Percentiles rank a stretch among this genome's conserved stretches.
phyloP scores from a whole-genome alignment of 192 early-diverging fungal genomes.

The Ramicandelaber brevisporus region DNA sequence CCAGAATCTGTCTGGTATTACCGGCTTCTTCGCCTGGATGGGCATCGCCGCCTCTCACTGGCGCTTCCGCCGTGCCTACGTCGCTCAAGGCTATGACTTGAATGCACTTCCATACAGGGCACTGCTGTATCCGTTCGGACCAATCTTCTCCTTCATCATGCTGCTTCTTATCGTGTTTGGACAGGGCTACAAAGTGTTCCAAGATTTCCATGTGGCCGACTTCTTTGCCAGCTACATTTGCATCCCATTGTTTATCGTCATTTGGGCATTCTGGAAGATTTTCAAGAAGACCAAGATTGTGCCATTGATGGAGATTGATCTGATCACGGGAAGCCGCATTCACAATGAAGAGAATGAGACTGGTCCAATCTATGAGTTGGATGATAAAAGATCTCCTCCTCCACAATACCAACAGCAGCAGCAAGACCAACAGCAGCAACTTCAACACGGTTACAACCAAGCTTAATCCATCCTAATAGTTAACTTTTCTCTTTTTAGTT shows the following conservation, averaged over 20 bases:
- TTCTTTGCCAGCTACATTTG: constrained; percentile 28
- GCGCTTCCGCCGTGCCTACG: constrained; percentile 43
- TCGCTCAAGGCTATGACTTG: constrained; percentile 25
- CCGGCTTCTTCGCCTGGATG: constrained; percentile 59
- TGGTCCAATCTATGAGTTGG: constrained; percentile 5
- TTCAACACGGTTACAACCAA: too few species aligned
- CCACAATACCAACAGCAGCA: too few species aligned
- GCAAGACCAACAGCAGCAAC: too few species aligned
- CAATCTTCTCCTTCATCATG: constrained; percentile 30
- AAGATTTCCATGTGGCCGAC: constrained; percentile 11
- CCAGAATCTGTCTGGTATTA: constrained; percentile 31
- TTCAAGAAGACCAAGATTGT: constrained; percentile 20
- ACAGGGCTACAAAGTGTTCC: constrained; percentile 18
- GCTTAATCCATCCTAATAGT: too few species aligned
- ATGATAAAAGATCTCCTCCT: too few species aligned
- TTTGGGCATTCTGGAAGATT: constrained; percentile 26
- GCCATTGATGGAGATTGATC: constrained; percentile 23
- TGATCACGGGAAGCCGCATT: constrained; percentile 11
- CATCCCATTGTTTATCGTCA: constrained; percentile 21
- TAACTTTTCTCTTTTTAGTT: too few species aligned
- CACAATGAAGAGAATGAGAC: constrained; percentile 14
- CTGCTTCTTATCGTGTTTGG: constrained; percentile 21
- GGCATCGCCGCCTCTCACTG: constrained; percentile 42
- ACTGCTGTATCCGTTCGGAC: constrained; percentile 34
- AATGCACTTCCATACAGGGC: constrained; percentile 34